Evolutionary conservation across 768 basidiomycete species (phyloP), one percentile per base, ranked within the genome.

Genomic region (Phanerochaete carnosa): DNA sequence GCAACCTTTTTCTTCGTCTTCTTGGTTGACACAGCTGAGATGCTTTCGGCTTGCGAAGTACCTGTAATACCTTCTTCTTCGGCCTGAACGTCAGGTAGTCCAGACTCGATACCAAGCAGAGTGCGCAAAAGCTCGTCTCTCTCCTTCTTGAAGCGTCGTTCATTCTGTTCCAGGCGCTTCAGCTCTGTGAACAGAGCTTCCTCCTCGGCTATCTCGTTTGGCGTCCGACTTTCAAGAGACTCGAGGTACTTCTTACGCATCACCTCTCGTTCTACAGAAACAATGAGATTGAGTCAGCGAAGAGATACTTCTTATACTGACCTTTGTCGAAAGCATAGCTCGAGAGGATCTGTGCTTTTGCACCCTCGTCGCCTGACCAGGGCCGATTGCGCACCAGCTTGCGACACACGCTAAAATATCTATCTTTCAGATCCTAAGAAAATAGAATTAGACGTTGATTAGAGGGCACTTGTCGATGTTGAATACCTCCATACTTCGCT

Each of bases 111-210:
- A 4, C 95, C 95, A 26, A 88, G 85, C 15, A 97, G 75, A 0
- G 87, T 90, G 30, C 91, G 83, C 62, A 98, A 79, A 26, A 98
- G 82, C 46, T 93, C 92, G 59, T 97, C 94, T 19, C 95, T 80
- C 22, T 97, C 94, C 64, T 85, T 86, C 74, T 89, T 90, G 78
- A 95, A 98, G 56, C 82, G 82, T 32, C 89, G 83, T 70, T 97
- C 95, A 61, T 82, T 92, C 74, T 98, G 96, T 71, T 98, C 95
- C 53, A 99, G 81, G n/a, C 93, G 86, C 69, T 95, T 95, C 53
- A 96, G 83, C 73, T 98, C 94, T 63, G 98, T 77, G 74, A 92
- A 98, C 2, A 99, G 79, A 8, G 93, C 90, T 67, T 98, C 95
- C 78, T 98, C 97, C 71, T 99, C 95, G 19, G 88, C 89, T 46